A percentile compares a stretch with the other conserved stretches of the same genome.
phyloP scores from a whole-genome alignment of 2,329 filamentous ascomycete species.

The Westerdykella ornata region DNA sequence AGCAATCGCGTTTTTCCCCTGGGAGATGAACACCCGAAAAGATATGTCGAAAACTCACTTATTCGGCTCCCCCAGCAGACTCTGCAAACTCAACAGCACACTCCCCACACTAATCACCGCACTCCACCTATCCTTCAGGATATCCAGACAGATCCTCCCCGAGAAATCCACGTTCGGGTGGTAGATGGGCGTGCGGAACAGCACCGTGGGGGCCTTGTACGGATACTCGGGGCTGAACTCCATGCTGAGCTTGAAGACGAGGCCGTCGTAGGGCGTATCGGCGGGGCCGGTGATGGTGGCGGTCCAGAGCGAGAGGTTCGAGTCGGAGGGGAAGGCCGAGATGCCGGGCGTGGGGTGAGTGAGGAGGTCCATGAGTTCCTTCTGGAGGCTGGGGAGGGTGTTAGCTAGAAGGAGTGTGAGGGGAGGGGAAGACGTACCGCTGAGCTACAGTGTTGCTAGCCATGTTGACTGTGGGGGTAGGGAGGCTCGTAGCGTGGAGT shows the following conservation, averaged over 20 bases:
- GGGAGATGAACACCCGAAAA: conserved; percentile 1
- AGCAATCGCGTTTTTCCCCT: conserved; percentile 7
- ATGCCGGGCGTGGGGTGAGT: conserved; percentile 87
- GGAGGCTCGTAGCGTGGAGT: conserved; percentile 26
- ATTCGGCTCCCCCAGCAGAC: conserved; percentile 91
- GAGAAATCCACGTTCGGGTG: conserved; percentile 98
- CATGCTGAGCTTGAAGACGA: conserved; percentile 89
- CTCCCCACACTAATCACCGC: conserved; percentile 95
- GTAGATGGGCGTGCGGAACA: conserved; percentile 98
- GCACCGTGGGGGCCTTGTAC: conserved; percentile 79
- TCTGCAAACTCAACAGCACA: conserved; percentile 87
- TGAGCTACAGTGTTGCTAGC: conserved; percentile 37
- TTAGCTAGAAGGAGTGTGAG: conserved; percentile 6
- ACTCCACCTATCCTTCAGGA: conserved; percentile 98
- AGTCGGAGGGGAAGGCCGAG: conserved; percentile 89
- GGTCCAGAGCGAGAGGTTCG: conserved; percentile 78
- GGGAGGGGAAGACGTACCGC: conserved; percentile 33
- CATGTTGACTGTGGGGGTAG: conserved; percentile 3
- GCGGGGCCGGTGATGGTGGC: conserved; percentile 88
- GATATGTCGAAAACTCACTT: conserved; percentile 62
- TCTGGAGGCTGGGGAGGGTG: conserved; percentile 64
- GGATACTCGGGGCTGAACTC: conserved; percentile 89
- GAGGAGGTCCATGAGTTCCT: conserved; percentile 98
- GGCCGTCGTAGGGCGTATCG: conserved; percentile 81
- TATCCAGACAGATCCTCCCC: conserved; percentile 93